phyloP scores from a whole-genome alignment of 2,329 filamentous ascomycete genomes.

The Ascochyta lentis region DNA sequence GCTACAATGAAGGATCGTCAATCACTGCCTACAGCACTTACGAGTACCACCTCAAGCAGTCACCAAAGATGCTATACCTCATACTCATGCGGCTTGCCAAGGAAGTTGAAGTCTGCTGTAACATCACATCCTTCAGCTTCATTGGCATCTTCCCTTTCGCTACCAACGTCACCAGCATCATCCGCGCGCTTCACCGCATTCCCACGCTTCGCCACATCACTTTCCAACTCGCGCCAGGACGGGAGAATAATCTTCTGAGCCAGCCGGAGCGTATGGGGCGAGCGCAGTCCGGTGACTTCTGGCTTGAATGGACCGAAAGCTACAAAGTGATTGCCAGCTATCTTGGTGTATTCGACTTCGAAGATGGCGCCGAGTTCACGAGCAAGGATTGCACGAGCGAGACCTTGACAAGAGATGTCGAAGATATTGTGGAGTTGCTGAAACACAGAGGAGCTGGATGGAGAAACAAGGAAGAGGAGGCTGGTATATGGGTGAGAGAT shows the following conservation, averaged over 20 bases:
- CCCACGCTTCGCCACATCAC: conserved; percentile 43
- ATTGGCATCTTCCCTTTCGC: conserved; percentile 72
- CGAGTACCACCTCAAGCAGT: conserved; percentile 71
- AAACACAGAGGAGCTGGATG: conserved; percentile 33
- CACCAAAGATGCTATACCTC: conserved; percentile 67
- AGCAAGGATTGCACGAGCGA: conserved; percentile 35
- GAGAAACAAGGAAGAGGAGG: conserved; percentile 23
- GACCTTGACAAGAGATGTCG: conserved; percentile 29
- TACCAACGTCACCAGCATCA: conserved; percentile 59
- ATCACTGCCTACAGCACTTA: conserved; percentile 74
- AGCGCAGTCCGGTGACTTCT: conserved; percentile 52
- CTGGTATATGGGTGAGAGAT: conserved; percentile 33
- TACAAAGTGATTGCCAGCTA: conserved; percentile 38
- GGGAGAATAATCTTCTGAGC: conserved; percentile 48
- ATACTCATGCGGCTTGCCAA: conserved; percentile 47
- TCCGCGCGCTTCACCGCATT: conserved; percentile 36
- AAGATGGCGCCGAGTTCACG: conserved; percentile 28
- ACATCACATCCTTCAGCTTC: conserved; percentile 61
- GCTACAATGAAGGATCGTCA: conserved; percentile 78
- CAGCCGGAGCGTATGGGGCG: conserved; percentile 49
- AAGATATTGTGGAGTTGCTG: conserved; percentile 31
- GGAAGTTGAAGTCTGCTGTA: conserved; percentile 34
- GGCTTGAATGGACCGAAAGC: conserved; percentile 45
- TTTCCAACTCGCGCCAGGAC: conserved; percentile 53
- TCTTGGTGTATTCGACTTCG: conserved; percentile 30